Evolutionary conservation across 768 basidiomycete genomes (phyloP).

Genomic region (Lentinus brumalis): DNA sequence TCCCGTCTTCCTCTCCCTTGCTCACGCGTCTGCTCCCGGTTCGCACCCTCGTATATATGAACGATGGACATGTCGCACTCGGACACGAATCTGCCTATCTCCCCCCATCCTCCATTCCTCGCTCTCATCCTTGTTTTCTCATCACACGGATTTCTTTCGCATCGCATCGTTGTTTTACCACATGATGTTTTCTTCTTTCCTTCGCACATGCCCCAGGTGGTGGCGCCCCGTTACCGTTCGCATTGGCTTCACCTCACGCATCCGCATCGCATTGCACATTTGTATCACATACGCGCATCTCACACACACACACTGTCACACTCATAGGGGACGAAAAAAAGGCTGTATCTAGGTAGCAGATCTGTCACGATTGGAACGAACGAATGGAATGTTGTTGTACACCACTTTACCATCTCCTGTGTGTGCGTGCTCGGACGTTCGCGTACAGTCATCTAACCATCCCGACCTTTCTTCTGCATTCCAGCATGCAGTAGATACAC

Average conservation of each 20-base stretch:
- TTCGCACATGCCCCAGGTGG: not conserved
- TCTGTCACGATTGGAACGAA: constrained; percentile 1
- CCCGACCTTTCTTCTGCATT: too few relatives aligned
- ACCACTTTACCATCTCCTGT: not conserved
- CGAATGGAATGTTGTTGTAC: constrained; percentile 1
- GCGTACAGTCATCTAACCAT: too few relatives aligned
- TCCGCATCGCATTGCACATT: not conserved
- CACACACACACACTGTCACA: not conserved
- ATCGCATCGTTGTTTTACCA: not conserved
- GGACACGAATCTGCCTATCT: not conserved
- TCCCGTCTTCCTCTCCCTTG: not conserved
- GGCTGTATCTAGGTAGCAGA: constrained; percentile 3
- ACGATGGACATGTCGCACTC: not conserved
- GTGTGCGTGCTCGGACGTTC: not conserved
- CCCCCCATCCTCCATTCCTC: not conserved
- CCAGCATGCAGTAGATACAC: not conserved
- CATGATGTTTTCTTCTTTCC: not conserved
- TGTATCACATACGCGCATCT: constrained; percentile 2
- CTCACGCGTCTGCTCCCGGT: not conserved
- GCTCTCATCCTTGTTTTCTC: not conserved
- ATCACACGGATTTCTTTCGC: not conserved
- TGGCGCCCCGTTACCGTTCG: not conserved
- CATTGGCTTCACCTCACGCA: not conserved
- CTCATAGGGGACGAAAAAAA: not conserved
- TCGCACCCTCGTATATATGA: not conserved